phyloP scores from a whole-genome alignment of 1,284 basidiomycete genomes.

The Microbotryomycetes sp. region DNA sequence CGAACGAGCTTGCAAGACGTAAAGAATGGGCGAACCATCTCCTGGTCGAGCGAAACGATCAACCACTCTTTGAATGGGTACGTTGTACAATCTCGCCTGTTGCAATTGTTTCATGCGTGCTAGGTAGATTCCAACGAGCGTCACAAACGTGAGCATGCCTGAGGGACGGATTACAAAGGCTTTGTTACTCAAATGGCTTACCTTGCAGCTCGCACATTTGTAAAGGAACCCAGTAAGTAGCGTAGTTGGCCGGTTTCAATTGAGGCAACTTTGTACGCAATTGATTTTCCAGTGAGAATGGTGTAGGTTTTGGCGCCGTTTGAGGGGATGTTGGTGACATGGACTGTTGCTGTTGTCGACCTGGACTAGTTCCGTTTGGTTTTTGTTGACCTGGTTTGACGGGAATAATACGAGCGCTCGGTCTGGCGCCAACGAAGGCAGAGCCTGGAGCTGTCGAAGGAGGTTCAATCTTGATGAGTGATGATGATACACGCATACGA shows the following conservation, averaged over 20 bases:
- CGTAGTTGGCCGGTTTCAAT: slow-evolving; percentile 13
- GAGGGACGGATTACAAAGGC: too few relatives aligned
- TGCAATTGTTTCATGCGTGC: slow-evolving; percentile 12
- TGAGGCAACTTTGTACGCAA: background rate
- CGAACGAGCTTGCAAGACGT: slow-evolving; percentile 20
- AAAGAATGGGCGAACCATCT: slow-evolving; percentile 4
- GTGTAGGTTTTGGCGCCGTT: too few relatives aligned
- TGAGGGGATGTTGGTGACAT: background rate
- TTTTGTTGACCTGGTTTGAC: background rate
- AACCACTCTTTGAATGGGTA: slow-evolving; percentile 1
- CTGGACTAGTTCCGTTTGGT: background rate
- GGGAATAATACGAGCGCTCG: background rate
- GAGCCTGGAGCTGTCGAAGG: background rate
- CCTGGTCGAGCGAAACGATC: background rate
- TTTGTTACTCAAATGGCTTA: too few relatives aligned
- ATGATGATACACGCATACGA: background rate
- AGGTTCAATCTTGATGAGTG: background rate
- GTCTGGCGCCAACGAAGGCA: background rate
- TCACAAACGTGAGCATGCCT: too few relatives aligned
- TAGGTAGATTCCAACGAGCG: background rate
- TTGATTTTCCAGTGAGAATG: background rate
- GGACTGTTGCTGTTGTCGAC: too few relatives aligned
- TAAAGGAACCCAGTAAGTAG: slow-evolving; percentile 12
- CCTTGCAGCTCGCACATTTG: slow-evolving; percentile 1
- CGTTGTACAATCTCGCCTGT: slow-evolving; percentile 14